Evolutionary conservation across 345 rosid species (phyloP), one percentile per base, ranked within the genome.

Genomic region (Lepidium aucheri): DNA sequence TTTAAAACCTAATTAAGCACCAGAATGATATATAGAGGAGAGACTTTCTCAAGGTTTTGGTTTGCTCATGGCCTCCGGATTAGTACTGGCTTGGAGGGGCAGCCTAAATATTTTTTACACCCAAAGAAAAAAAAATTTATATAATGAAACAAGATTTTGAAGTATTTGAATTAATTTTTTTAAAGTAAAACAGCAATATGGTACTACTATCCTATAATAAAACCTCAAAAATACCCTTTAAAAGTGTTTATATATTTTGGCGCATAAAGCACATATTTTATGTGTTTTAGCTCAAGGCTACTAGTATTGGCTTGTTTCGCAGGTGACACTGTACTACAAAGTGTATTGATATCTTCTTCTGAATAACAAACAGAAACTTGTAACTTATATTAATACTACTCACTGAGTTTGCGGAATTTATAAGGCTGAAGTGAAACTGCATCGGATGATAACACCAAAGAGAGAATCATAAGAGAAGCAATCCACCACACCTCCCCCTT

Each of bases 321-420:
- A 11, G 33, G 3, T 22, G 33, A 15, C 1, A 33, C 22, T 1
- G 4, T 22, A 24, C 53, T 24, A 24, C 33, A 13, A 3, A 34
- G 53, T 12, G 53, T 49, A 11, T 49, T 34, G 8, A 49, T 45
- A 15, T 17, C 51, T 45, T 16, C 51, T 15, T 45, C 51, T 28
- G 7, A 5, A 28, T 6, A 28, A 28, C 32, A 28, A 28, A 28
- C 32, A 28, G 3, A 24, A 24, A 24, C 26, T 3, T 24, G 26
- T 24, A 24, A 24, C 26, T 20, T 20, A 1, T 20, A 20, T 1
- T 20, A 24, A 4, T 26, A 26, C 30, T 5, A 26, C 69, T 64
- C 50, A 64, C 69, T 5, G 69, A 50, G 59, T 64, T 49, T 63
- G 36, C 68, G 22, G 68, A 52, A 4, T 12, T 65, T 65, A 39